Evolutionary conservation across 129 eudicot species (phyloP), one percentile per base, ranked within the genome.

Genomic region (Glebionis coronaria): DNA sequence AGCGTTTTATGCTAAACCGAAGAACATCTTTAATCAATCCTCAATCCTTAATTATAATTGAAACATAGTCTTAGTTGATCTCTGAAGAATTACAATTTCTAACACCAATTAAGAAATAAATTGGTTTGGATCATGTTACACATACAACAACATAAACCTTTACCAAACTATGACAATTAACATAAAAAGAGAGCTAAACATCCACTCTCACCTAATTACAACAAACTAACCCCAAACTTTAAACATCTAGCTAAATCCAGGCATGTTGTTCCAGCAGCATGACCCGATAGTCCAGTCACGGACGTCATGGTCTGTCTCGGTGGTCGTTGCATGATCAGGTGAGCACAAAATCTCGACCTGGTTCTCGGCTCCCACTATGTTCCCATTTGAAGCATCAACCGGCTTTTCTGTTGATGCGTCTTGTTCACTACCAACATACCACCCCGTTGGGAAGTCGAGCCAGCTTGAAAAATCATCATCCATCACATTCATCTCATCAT

Each of bases 391-490:
- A 25, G 55, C 71, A 13, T 63, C 78, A 2, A 82, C 67, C 15
- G 74, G 73, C 57, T 81, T 69, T 52, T 66, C 77, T 1, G 42
- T 69, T 44, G 87, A 63, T 18, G 55, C 70, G 13, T 57, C 63
- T 15, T 35, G 42, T 35, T 58, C 82, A 18, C 51, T 63, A 53
- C 54, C 89, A 7, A 70, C 81, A 12, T 77, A 78, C 89, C 89
- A 76, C 19, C 72, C 89, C 1, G 85, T 54, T 8, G 95, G 95
- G 72, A 88, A 80, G 54, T 90, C 90, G 4, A 90, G 87, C 78
- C 89, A 80, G 71, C 76, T 77, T 64, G 80, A 40, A 14, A 90
- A 71, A 68, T 84, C 97, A 12, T 87, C 97, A 8, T 84, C 88
- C 74, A 73, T 65, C 10, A 69, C 29, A 59, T 79, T 80, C 52